phyloP scores from a whole-genome alignment of 805 yeast genomes.

The Maudiozyma saulgeensis region DNA sequence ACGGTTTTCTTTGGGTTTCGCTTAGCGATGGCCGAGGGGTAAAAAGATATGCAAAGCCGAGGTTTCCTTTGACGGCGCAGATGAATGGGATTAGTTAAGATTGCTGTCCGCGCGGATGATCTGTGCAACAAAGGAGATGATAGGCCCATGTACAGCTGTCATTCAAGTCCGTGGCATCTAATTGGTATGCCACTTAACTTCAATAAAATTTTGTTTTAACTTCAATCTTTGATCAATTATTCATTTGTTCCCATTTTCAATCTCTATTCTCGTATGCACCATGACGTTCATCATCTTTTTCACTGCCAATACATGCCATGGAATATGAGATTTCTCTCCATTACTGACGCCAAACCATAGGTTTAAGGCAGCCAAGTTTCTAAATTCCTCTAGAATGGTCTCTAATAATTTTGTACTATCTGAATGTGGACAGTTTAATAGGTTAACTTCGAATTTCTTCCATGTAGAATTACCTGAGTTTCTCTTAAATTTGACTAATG shows the following conservation, averaged over 20 bases:
- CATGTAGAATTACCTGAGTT: conserved; percentile 19
- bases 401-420: conserved; percentile 49
- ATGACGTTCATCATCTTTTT: conserved; percentile 48
- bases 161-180: too few species aligned
- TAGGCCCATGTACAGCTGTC: too few species aligned
- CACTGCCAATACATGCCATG: conserved; percentile 70
- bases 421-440: conserved; percentile 65
- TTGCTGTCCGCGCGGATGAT: too few species aligned
- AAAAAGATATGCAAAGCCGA: too few species aligned
- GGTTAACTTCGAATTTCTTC: conserved; percentile 48
- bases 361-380: conserved; percentile 39
- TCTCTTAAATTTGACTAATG: conserved; percentile 37
- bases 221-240: not conserved
- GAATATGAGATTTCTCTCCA: conserved; percentile 37
- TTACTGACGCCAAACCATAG: conserved; percentile 32
- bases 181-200: too few species aligned
- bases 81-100: too few species aligned
- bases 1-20: too few species aligned
- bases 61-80: too few species aligned
- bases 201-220: too few species aligned
- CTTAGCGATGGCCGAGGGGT: too few species aligned
- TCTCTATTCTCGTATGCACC: conserved; percentile 46
- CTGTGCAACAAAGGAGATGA: too few species aligned
- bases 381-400: conserved; percentile 49
- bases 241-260: not conserved